These are phyloP conservation scores for Fraxinus paxiana DNA, from an alignment of 305 asterid genomes.

Conservation along the genomic window DNA sequence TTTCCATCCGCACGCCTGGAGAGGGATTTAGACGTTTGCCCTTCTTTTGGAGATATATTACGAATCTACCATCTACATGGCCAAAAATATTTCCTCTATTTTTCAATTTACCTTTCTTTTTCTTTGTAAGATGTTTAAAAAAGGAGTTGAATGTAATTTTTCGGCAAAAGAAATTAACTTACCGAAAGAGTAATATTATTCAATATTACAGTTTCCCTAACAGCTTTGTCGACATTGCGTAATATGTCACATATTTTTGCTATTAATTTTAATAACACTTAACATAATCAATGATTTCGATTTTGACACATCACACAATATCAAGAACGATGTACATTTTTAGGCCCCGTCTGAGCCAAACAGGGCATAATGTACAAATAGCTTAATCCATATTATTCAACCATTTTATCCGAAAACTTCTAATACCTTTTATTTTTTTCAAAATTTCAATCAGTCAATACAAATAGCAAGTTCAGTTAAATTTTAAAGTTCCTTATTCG, in stretches of 20 bases:
- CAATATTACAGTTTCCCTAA: neutral
- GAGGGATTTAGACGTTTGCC: constrained; percentile 19
- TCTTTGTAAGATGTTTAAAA: neutral
- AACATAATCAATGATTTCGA: too few species aligned
- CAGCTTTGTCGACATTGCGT: too few species aligned
- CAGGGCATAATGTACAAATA: too few species aligned
- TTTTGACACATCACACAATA: neutral
- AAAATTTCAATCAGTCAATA: neutral
- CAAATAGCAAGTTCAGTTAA: neutral
- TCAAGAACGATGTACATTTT: neutral
- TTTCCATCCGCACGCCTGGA: constrained; percentile 26
- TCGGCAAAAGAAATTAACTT: neutral
- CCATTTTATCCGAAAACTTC: neutral
- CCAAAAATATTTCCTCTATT: neutral
- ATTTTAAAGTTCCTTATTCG: neutral
- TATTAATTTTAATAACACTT: too few species aligned
- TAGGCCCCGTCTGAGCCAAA: too few species aligned
- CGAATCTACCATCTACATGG: constrained; percentile 23
- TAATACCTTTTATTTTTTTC: neutral
- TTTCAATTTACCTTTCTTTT: neutral
- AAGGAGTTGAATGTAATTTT: neutral
- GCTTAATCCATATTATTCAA: too few species aligned
- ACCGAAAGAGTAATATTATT: neutral
- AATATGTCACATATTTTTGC: too few species aligned
- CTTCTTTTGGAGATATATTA: constrained; percentile 29